A percentile compares a stretch with the other conserved stretches of the same genome.
These are phyloP conservation scores for Tulasnella sp. DNA, from an alignment of 768 basidiomycete genomes.

Conservation along the genomic window DNA sequence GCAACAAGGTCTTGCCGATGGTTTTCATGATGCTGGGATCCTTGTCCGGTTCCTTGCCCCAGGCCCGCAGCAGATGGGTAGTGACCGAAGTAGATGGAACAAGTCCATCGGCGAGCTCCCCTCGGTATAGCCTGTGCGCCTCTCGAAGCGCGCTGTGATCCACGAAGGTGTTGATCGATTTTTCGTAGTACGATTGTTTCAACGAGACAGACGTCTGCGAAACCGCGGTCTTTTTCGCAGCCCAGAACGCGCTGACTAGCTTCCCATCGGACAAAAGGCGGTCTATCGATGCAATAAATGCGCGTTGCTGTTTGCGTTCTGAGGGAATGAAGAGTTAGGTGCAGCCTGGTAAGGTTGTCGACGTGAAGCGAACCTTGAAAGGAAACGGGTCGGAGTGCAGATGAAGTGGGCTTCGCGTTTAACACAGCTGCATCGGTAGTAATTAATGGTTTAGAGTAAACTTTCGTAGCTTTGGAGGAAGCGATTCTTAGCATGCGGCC, in stretches of 20 bases:
- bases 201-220: neutral
- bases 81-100: neutral
- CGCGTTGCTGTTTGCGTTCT: neutral
- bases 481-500: neutral
- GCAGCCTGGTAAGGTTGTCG: neutral
- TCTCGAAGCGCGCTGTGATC: neutral
- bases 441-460: neutral
- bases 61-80: neutral
- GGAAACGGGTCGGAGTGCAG: neutral
- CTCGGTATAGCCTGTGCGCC: neutral
- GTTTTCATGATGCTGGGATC: neutral
- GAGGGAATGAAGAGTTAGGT: neutral
- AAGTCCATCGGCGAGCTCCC: neutral
- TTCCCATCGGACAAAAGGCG: neutral
- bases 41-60: neutral
- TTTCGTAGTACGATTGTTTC: neutral
- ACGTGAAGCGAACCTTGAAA: neutral
- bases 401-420: neutral
- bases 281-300: neutral
- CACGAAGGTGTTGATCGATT: neutral
- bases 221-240: neutral
- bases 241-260: neutral
- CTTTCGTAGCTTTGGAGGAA: neutral
- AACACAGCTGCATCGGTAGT: neutral
- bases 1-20: neutral